Conservation (phyloP, 805 yeast species). For the Vanderwaltozyma polyspora region DNA sequence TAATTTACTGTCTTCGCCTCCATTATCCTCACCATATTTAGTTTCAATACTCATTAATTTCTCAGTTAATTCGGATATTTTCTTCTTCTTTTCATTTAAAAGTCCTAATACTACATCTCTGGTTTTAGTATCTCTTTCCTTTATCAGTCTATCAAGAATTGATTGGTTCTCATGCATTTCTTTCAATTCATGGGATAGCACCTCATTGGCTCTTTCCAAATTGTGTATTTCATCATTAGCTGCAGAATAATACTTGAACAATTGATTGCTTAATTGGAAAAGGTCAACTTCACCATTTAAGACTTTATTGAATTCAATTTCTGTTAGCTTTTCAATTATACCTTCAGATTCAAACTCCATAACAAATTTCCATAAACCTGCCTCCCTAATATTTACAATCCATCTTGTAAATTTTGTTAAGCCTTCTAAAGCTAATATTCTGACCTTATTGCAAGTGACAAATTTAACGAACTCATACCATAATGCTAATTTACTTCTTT, state of each 20-base stretch:
- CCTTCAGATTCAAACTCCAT: constrained; percentile 12
- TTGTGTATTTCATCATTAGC: constrained; percentile 8
- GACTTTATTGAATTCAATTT: constrained; percentile 9
- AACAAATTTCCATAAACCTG: constrained; percentile 10
- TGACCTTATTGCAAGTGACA: constrained; percentile 12
- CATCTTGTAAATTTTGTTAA: constrained; percentile 9
- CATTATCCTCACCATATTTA: background rate
- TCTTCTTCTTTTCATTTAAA: constrained; percentile 21
- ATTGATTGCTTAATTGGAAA: constrained; percentile 12
- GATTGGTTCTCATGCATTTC: constrained; percentile 6
- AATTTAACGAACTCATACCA: constrained; percentile 19
- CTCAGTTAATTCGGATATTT: constrained; percentile 10
- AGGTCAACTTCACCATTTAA: constrained; percentile 16
- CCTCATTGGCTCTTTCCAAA: background rate
- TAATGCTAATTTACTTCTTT: too few relatives aligned
- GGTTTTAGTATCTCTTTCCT: constrained; percentile 16
- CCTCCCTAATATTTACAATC: constrained; percentile 9
- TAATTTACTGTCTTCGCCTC: constrained; percentile 13
- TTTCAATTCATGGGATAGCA: background rate
- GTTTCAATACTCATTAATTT: constrained; percentile 4
- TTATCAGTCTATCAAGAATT: constrained; percentile 8
- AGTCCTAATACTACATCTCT: constrained; percentile 12
- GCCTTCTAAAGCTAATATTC: constrained; percentile 2
- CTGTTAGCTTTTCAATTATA: constrained; percentile 16
- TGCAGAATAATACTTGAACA: constrained; percentile 8